Base-by-base conservation (phyloP, 257 asterid species). In the Jacaranda copaia region DNA sequence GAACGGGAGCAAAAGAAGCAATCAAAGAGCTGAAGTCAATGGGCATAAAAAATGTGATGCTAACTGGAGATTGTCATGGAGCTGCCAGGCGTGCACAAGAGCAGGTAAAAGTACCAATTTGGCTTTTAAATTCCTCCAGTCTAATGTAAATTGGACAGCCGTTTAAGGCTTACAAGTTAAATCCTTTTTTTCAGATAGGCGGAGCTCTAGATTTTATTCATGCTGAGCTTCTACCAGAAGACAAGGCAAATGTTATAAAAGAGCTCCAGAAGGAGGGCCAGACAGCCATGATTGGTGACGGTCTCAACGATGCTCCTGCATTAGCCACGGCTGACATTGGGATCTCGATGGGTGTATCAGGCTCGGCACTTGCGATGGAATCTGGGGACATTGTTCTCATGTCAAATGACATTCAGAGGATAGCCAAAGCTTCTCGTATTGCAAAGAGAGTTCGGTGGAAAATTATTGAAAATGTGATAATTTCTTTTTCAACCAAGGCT, bases 271-370 rank as follows among this genome's bases (percentile, higher is more conserved):
- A 81, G 60, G 86, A 85, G 53, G 89, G 90, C 1, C 85, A 77
- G 5, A 90, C 97, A 0, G 98, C 96, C 4, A 94, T 94, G 98
- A 83, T 89, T 4, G 98, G 98, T 0, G 98, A 94, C 38, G 98
- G 98, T 3, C 77, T 94, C 6, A 94, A 94, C 20, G 97, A 94
- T 68, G 98, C 98, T 36, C 94, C 91, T 5, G 98, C 98, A 8
- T 79, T 94, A 53, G 91, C 97, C 38, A 87, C 93, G 1, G 96
- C 98, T 2, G 87, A 92, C 40, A 79, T 94, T 3, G 98, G 98
- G 11, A 90, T 94, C 68, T 90, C 98, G 2, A 94, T 94, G 98
- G 98, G 98, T 0, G 84, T 94, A 19, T 88, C 96, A 0, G 98
- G 98, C 43, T 94, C 98, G 0, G 91, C 96, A 0, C 92, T 94